Conservation (phyloP, 306 rosid species). For the Pterocarpus macrocarpus region DNA sequence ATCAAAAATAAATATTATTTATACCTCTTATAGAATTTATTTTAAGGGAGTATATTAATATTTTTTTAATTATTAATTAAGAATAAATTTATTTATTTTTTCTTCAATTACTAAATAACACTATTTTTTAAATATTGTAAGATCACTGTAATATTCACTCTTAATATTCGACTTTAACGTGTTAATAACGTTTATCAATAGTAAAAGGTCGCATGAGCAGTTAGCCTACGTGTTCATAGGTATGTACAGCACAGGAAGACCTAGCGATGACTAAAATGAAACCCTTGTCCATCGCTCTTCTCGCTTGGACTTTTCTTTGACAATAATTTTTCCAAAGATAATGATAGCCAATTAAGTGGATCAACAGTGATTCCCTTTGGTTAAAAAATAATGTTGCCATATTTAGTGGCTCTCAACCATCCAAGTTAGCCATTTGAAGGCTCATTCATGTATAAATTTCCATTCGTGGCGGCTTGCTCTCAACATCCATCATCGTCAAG, state of each 20-base stretch:
- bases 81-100: no score
- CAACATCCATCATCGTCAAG: background rate
- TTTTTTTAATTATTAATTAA: no score
- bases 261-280: conserved; percentile 35
- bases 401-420: conserved; percentile 34
- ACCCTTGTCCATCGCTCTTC: conserved; percentile 18
- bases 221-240: conserved; percentile 36
- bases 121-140: no score
- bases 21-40: no score
- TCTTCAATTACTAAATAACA: no score
- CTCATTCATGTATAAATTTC: background rate
- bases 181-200: background rate
- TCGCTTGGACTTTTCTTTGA: conserved; percentile 41
- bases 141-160: no score
- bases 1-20: no score
- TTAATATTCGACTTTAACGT: no score
- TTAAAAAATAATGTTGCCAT: background rate
- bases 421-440: conserved; percentile 22
- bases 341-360: conserved; percentile 29
- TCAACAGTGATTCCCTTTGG: conserved; percentile 22
- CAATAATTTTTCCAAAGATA: conserved; percentile 34
- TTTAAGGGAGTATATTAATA: no score
- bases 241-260: conserved; percentile 45
- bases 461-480: conserved; percentile 43
- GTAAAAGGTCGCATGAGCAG: conserved; percentile 35